Percentiles rank a stretch among this genome's conserved stretches.
phyloP scores from a whole-genome alignment of 2,329 filamentous ascomycete genomes.

The Oidium heveae region DNA sequence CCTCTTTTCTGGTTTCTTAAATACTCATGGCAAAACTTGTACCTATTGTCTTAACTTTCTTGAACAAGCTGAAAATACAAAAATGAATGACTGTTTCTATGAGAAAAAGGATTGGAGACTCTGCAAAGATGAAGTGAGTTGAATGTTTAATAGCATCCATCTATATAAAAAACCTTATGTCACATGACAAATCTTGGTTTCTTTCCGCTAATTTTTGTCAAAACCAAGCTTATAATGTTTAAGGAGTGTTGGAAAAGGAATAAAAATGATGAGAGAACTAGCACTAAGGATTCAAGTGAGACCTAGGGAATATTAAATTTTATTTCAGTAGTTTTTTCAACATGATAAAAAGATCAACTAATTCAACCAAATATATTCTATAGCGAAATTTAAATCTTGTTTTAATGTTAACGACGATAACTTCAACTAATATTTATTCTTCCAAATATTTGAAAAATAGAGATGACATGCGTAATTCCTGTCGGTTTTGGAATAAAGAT shows the following conservation, averaged over 20 bases:
- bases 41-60: constrained; percentile 1
- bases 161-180: constrained; percentile 2
- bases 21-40: neutral
- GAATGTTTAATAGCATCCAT: neutral
- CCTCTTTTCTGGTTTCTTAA: no score
- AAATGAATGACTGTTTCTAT: constrained; percentile 85
- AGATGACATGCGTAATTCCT: no score
- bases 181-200: neutral
- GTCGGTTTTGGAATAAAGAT: no score
- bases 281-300: constrained; percentile 37
- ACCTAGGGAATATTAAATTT: neutral
- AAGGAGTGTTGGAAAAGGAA: constrained; percentile 77
- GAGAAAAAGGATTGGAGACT: constrained; percentile 89
- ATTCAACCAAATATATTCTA: no score
- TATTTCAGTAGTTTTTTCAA: neutral
- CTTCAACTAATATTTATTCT: no score
- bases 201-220: constrained; percentile 3
- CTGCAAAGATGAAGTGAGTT: constrained; percentile 64
- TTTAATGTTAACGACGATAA: no score
- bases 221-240: constrained; percentile 60
- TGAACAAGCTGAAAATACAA: constrained; percentile 52
- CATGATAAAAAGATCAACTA: neutral
- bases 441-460: no score
- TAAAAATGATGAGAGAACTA: constrained; percentile 64
- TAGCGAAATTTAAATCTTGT: no score